These are phyloP conservation scores for Ustilago sp. DNA, from an alignment of 1,284 basidiomycete genomes.

Conservation along the genomic window DNA sequence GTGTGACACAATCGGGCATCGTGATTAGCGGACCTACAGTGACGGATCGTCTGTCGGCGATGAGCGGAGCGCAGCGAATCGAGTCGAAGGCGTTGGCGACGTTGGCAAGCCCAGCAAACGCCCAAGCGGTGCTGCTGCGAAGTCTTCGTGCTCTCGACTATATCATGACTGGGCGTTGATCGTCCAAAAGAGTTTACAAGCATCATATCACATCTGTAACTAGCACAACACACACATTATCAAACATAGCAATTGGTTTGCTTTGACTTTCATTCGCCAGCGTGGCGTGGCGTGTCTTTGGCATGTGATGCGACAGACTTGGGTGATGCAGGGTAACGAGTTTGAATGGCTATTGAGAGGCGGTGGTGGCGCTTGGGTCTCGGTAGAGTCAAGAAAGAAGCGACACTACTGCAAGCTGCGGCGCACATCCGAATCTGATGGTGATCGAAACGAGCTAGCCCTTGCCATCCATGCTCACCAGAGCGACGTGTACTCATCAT, in stretches of 20 bases:
- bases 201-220: slow-evolving; percentile 11
- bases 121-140: slow-evolving; percentile 66
- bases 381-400: neutral
- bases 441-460: neutral
- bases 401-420: neutral
- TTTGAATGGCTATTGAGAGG: neutral
- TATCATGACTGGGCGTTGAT: slow-evolving; percentile 54
- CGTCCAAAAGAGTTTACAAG: neutral
- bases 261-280: slow-evolving; percentile 5
- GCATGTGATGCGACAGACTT: neutral
- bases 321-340: neutral
- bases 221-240: slow-evolving; percentile 1
- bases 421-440: neutral
- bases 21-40: slow-evolving; percentile 44
- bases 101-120: slow-evolving; percentile 64
- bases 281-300: neutral
- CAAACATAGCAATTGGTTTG: neutral
- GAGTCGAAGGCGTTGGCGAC: slow-evolving; percentile 61
- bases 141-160: slow-evolving; percentile 66
- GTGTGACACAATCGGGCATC: slow-evolving; percentile 35
- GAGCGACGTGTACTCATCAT: too few species aligned
- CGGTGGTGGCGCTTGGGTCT: slow-evolving; percentile 2
- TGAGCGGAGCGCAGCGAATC: slow-evolving; percentile 45
- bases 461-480: too few species aligned
- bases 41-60: slow-evolving; percentile 36